These are phyloP conservation scores for Moniliophthora roreri DNA, from an alignment of 1,284 basidiomycete genomes.

Conservation along the genomic window DNA sequence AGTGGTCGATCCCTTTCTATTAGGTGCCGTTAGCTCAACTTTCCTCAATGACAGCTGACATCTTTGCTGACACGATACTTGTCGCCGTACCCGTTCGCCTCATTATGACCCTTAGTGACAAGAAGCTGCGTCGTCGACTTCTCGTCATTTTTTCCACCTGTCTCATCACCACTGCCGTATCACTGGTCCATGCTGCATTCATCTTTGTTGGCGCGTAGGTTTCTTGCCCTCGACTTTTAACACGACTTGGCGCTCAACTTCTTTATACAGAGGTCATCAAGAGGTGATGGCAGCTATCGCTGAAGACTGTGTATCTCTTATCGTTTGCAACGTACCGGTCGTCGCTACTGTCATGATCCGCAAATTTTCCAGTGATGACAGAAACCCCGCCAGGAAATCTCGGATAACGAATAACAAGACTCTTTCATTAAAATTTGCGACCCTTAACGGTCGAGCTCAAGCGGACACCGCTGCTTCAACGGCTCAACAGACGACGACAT, in stretches of 20 bases:
- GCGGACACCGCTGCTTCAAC: too few relatives aligned
- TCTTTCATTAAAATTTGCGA: too few relatives aligned
- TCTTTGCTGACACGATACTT: conserved; percentile 31
- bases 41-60: conserved; percentile 26
- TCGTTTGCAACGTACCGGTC: conserved; percentile 35
- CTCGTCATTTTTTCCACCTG: conserved; percentile 35
- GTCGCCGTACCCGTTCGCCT: conserved; percentile 32
- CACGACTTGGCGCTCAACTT: too few relatives aligned
- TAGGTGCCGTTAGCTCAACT: neutral
- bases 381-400: too few relatives aligned
- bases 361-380: neutral
- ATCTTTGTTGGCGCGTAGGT: conserved; percentile 22
- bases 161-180: conserved; percentile 33
- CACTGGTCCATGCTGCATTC: conserved; percentile 33
- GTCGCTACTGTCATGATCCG: conserved; percentile 27
- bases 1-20: neutral
- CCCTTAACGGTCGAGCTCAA: too few relatives aligned
- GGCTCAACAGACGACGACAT: too few relatives aligned
- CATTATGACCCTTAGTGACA: conserved; percentile 26
- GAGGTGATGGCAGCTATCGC: conserved; percentile 7
- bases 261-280: conserved; percentile 5
- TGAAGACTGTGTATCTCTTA: conserved; percentile 31
- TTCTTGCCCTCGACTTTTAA: too few relatives aligned
- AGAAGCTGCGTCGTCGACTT: conserved; percentile 26
- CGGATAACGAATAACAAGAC: too few relatives aligned